Evolutionary conservation across 139 green algal genomes (phyloP).

Genomic region (Microglena sp.): DNA sequence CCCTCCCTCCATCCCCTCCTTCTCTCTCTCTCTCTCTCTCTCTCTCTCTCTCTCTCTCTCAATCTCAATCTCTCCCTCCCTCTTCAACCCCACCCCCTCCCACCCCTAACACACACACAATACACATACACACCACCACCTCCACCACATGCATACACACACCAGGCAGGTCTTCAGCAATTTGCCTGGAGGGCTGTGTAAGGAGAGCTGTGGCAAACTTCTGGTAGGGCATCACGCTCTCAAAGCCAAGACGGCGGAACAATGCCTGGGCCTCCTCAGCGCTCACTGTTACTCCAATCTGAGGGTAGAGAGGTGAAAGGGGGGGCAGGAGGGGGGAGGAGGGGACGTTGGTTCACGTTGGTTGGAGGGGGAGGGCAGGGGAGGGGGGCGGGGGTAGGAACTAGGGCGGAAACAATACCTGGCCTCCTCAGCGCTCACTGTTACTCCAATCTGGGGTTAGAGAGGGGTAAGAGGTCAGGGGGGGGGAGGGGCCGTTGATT

Average conservation of each 20-base stretch:
- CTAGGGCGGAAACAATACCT: conserved; percentile 27
- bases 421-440: conserved; percentile 18
- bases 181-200: conserved; percentile 34
- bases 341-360: too few relatives aligned
- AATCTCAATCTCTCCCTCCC: too few relatives aligned
- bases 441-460: conserved; percentile 23
- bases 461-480: too few relatives aligned
- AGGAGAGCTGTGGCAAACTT: conserved; percentile 40
- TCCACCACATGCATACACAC: conserved; percentile 3
- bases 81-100: too few relatives aligned
- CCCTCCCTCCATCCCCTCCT: too few relatives aligned
- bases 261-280: conserved; percentile 24
- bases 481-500: too few relatives aligned
- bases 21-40: too few relatives aligned
- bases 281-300: conserved; percentile 22
- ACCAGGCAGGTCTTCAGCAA: conserved; percentile 41
- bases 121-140: background rate
- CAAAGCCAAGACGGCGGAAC: conserved; percentile 33
- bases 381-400: too few relatives aligned
- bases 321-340: too few relatives aligned
- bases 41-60: too few relatives aligned
- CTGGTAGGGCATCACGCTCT: conserved; percentile 40
- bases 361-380: too few relatives aligned
- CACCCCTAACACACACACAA: background rate
- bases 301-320: too few relatives aligned